These are phyloP conservation scores for Leishmania major DNA, from an alignment of 208 protist genomes.

Conservation along the genomic window DNA sequence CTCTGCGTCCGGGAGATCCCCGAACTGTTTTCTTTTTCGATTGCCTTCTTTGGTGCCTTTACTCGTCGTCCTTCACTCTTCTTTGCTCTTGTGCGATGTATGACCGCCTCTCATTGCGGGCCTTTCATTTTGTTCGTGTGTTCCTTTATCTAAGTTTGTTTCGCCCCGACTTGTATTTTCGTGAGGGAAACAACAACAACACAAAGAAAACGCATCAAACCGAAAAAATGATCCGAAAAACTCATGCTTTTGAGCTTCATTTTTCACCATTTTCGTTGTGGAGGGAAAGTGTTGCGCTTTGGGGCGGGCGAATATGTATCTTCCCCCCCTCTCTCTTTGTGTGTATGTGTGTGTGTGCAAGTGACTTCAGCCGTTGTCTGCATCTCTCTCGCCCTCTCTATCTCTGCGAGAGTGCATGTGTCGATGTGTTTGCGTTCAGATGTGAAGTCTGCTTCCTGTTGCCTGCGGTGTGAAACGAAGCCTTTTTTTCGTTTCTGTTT, in stretches of 20 bases:
- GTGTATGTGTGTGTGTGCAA: background rate
- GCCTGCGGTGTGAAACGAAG: background rate
- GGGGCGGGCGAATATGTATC: background rate
- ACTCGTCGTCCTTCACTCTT: background rate
- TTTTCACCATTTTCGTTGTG: background rate
- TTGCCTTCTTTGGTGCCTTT: background rate
- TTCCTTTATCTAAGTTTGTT: background rate
- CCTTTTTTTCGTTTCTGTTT: background rate
- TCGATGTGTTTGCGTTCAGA: background rate
- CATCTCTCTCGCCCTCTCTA: background rate
- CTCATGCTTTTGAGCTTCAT: background rate
- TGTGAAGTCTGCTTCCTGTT: background rate
- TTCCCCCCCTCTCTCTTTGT: no score
- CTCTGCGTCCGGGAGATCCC: no score
- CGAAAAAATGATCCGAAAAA: background rate
- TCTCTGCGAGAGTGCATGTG: background rate
- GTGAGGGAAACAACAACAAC: background rate
- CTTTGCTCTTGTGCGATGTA: background rate
- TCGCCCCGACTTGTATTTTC: background rate
- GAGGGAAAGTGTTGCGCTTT: background rate
- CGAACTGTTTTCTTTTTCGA: background rate
- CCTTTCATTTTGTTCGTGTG: background rate
- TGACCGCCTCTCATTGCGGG: background rate
- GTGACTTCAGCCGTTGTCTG: background rate
- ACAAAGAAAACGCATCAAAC: no score